Evolutionary conservation across 1,284 basidiomycete species (phyloP).

Genomic region (Ustilago loliicola): DNA sequence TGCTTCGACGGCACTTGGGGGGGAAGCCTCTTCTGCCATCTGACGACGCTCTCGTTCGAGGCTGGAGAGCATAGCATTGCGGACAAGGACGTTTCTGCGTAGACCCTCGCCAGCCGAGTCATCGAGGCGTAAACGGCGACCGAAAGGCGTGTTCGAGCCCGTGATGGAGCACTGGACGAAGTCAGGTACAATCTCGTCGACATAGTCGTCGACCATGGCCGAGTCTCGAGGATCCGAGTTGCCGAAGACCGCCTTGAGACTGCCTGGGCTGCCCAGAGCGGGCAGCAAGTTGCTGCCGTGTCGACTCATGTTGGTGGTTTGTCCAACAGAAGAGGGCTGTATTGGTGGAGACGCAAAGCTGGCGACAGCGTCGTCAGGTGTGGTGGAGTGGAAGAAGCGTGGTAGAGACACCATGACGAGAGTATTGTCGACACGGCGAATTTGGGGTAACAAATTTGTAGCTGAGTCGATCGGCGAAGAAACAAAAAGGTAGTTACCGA

Average conservation of each 20-base stretch:
- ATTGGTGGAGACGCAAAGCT: constrained; percentile 11
- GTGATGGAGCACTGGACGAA: constrained; percentile 17
- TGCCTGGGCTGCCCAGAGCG: constrained; percentile 26
- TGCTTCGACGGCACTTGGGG: not conserved
- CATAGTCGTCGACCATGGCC: constrained; percentile 10
- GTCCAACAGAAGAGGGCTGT: not conserved
- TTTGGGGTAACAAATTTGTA: not conserved
- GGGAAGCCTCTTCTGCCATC: constrained; percentile 11
- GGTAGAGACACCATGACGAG: constrained; percentile 30
- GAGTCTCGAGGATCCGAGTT: not conserved
- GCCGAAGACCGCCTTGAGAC: constrained; percentile 37
- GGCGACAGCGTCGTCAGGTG: not conserved
- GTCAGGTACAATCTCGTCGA: constrained; percentile 34
- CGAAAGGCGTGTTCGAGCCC: constrained; percentile 18
- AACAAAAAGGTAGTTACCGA: not conserved
- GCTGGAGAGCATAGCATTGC: constrained; percentile 56
- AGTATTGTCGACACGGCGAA: not conserved
- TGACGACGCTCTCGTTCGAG: constrained; percentile 49
- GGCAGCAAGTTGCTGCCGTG: constrained; percentile 3
- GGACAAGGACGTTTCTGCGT: constrained; percentile 47
- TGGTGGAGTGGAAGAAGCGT: constrained; percentile 19
- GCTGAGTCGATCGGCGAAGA: constrained; percentile 22
- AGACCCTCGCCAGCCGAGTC: constrained; percentile 55
- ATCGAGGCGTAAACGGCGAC: constrained; percentile 42
- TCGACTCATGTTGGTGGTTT: constrained; percentile 12